A percentile compares a stretch with the other conserved stretches of the same genome.
These are phyloP conservation scores for Puya raimondii DNA, from an alignment of 176 grass and related monocot genomes.

Conservation along the genomic window DNA sequence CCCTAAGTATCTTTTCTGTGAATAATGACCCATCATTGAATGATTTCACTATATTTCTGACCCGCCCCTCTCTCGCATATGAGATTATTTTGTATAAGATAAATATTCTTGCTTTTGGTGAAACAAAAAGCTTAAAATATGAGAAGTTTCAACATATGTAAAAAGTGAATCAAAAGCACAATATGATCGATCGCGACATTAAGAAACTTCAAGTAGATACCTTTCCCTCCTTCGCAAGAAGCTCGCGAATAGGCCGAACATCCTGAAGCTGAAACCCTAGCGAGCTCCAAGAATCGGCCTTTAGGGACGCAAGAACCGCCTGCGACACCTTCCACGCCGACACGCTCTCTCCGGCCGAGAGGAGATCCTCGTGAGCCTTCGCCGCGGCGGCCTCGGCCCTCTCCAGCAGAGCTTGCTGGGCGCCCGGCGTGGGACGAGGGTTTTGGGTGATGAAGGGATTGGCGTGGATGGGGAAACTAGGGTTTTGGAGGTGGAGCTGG, in stretches of 20 bases:
- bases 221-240: slow-evolving; percentile 69
- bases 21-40: too few relatives aligned
- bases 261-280: slow-evolving; percentile 62
- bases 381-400: slow-evolving; percentile 39
- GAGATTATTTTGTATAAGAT: too few relatives aligned
- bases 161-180: slow-evolving; percentile 1
- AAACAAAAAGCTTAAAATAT: too few relatives aligned
- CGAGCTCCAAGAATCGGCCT: slow-evolving; percentile 52
- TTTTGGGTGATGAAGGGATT: neutral
- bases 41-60: too few relatives aligned
- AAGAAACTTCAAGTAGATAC: slow-evolving; percentile 29
- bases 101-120: too few relatives aligned
- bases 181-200: neutral
- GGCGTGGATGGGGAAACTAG: slow-evolving; percentile 13
- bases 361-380: slow-evolving; percentile 41
- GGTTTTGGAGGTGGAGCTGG: slow-evolving; percentile 19
- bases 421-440: neutral
- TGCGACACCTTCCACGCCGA: slow-evolving; percentile 77
- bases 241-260: slow-evolving; percentile 43
- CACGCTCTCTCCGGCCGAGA: slow-evolving; percentile 46
- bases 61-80: too few relatives aligned
- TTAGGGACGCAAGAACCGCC: slow-evolving; percentile 46
- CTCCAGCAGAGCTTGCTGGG: slow-evolving; percentile 27
- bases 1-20: too few relatives aligned
- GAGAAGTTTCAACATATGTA: neutral